These are phyloP conservation scores for Cucumis cinereus DNA, from an alignment of 306 rosid genomes.

Conservation along the genomic window DNA sequence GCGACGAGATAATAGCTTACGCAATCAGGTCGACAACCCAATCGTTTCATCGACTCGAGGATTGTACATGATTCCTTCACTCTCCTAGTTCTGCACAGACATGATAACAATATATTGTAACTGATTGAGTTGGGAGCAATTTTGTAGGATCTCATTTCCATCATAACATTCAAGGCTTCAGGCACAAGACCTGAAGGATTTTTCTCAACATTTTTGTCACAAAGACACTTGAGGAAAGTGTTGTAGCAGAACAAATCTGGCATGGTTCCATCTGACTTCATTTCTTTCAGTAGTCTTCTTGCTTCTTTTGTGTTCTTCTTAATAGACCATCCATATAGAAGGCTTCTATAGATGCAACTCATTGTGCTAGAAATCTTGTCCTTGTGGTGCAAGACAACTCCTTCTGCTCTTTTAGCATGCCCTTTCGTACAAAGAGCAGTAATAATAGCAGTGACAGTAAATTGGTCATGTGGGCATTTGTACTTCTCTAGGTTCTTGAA, in stretches of 20 bases:
- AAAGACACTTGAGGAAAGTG: slow-evolving; percentile 63
- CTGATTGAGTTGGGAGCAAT: slow-evolving; percentile 43
- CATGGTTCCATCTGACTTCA: slow-evolving; percentile 43
- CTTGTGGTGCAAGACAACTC: slow-evolving; percentile 59
- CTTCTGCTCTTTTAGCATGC: slow-evolving; percentile 76
- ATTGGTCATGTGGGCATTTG: slow-evolving; percentile 47
- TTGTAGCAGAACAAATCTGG: slow-evolving; percentile 69
- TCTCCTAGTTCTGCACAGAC: slow-evolving; percentile 63
- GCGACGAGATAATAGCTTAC: slow-evolving; percentile 58
- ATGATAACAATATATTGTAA: slow-evolving; percentile 61
- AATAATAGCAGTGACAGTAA: slow-evolving; percentile 49
- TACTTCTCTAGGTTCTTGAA: slow-evolving; percentile 60
- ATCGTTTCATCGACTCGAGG: slow-evolving; percentile 44
- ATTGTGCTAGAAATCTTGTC: slow-evolving; percentile 39
- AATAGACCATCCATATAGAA: slow-evolving; percentile 71
- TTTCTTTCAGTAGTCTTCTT: slow-evolving; percentile 60
- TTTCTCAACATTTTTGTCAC: slow-evolving; percentile 43
- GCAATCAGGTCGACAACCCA: slow-evolving; percentile 56
- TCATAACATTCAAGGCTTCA: slow-evolving; percentile 66
- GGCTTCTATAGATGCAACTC: slow-evolving; percentile 48
- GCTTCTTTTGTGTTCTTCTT: slow-evolving; percentile 75
- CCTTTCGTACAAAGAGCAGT: slow-evolving; percentile 64
- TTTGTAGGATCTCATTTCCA: slow-evolving; percentile 61
- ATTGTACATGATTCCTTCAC: slow-evolving; percentile 58
- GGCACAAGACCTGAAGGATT: slow-evolving; percentile 87